Conservation (phyloP, 148 eudicot species). For the Beta vulgaris region DNA sequence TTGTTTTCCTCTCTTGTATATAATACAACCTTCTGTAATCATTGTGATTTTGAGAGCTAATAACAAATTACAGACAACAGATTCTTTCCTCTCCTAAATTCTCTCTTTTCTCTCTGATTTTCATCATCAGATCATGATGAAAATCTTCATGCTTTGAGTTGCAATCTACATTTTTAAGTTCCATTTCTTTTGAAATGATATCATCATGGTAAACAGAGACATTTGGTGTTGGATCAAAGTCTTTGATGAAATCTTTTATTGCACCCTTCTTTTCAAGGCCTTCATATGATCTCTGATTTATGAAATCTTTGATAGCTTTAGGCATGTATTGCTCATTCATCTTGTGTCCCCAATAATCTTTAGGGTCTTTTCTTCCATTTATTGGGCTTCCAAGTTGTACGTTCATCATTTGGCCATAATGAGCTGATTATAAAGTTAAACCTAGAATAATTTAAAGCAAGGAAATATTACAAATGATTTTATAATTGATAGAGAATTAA, state of each 20-base stretch:
- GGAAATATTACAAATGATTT: too few species aligned
- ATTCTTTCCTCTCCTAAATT: too few species aligned
- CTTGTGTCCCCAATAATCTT: not conserved
- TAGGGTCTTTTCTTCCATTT: not conserved
- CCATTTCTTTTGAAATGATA: not conserved
- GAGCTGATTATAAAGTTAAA: not conserved
- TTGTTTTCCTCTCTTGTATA: too few species aligned
- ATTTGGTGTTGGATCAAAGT: not conserved
- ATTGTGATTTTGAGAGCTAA: too few species aligned
- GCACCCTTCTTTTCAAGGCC: not conserved
- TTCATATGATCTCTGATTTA: not conserved
- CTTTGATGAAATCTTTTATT: not conserved
- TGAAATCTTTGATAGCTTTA: not conserved
- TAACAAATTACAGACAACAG: too few species aligned
- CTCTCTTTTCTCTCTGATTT: too few species aligned
- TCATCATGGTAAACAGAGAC: slow-evolving; percentile 1
- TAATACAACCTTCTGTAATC: too few species aligned
- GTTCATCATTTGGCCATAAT: not conserved
- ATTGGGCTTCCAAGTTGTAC: not conserved
- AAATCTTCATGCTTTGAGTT: not conserved
- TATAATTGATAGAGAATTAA: too few species aligned
- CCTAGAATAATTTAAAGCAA: not conserved
- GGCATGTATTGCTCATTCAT: slow-evolving; percentile 16
- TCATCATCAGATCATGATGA: too few species aligned
- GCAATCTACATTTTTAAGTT: not conserved